A percentile compares a stretch with the other conserved stretches of the same genome.
These are phyloP conservation scores for Theobroma cacao DNA, from an alignment of 345 rosid species.

Conservation along the genomic window DNA sequence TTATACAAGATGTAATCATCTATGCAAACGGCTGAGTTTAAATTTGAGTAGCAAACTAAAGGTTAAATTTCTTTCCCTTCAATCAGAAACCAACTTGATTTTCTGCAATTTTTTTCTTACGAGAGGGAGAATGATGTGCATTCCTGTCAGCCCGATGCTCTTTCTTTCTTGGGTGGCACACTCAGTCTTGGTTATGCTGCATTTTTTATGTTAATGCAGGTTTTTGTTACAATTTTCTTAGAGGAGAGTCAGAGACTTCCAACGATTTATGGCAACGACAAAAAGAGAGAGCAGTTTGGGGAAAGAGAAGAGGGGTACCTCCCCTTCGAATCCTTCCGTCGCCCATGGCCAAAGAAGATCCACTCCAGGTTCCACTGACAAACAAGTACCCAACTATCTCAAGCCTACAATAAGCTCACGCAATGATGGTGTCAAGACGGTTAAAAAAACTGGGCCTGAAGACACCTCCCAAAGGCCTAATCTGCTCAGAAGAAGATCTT, in stretches of 20 bases:
- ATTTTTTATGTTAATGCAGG: not conserved
- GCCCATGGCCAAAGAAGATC: conserved; percentile 24
- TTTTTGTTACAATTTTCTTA: not conserved
- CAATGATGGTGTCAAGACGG: conserved; percentile 31
- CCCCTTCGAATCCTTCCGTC: conserved; percentile 24
- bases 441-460: conserved; percentile 36
- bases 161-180: not conserved
- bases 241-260: conserved; percentile 3
- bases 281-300: conserved; percentile 20
- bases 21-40: not conserved
- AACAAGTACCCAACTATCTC: conserved; percentile 52
- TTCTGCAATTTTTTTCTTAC: not conserved
- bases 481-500: conserved; percentile 67
- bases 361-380: conserved; percentile 25
- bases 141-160: not conserved
- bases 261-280: conserved; percentile 42
- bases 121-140: not conserved
- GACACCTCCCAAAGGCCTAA: conserved; percentile 32
- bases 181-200: not conserved
- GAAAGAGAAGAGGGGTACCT: conserved; percentile 35
- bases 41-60: not conserved
- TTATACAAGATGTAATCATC: not conserved
- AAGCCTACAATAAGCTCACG: conserved; percentile 60
- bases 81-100: not conserved
- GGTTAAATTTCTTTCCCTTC: not conserved